A percentile compares a stretch with the other conserved stretches of the same genome.
These are phyloP conservation scores for Cytospora mali DNA, from an alignment of 2,329 filamentous ascomycete species.

Conservation along the genomic window DNA sequence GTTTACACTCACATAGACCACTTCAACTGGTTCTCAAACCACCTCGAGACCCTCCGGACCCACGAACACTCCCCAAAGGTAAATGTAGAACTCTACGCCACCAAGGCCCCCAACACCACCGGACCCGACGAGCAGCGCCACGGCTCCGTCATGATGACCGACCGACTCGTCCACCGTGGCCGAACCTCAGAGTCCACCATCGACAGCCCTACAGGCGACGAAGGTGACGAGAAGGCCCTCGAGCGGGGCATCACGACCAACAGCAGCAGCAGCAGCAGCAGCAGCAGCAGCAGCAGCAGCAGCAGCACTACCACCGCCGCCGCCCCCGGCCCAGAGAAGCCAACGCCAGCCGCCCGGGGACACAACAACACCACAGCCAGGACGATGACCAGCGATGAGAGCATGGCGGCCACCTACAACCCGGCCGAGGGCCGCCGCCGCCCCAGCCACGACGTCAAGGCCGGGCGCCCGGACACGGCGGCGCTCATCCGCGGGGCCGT, in stretches of 20 bases:
- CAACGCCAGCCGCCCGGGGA: not conserved
- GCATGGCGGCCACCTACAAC: conserved; percentile 14
- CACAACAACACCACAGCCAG: not conserved
- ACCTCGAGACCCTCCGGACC: conserved; percentile 42
- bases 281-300: not conserved
- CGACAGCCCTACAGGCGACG: conserved; percentile 17
- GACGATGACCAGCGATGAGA: conserved; percentile 8
- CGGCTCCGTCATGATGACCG: conserved; percentile 22
- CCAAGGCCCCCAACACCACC: conserved; percentile 29
- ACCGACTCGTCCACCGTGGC: conserved; percentile 13
- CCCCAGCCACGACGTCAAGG: conserved; percentile 35
- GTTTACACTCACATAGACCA: conserved; percentile 33
- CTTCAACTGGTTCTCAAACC: conserved; percentile 43
- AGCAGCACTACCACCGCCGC: too few relatives aligned
- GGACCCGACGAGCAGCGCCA: conserved; percentile 17
- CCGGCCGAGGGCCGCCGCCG: conserved; percentile 18
- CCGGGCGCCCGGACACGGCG: conserved; percentile 46
- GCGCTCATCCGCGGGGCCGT: conserved; percentile 44
- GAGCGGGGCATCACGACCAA: not conserved
- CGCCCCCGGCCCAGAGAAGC: conserved; percentile 20
- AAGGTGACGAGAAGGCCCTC: conserved; percentile 31
- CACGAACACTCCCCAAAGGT: conserved; percentile 44
- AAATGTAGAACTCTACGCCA: conserved; percentile 44
- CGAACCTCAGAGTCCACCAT: conserved; percentile 29
- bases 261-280: not conserved